phyloP scores from a whole-genome alignment of 768 basidiomycete species.

The Mycena amicta region DNA sequence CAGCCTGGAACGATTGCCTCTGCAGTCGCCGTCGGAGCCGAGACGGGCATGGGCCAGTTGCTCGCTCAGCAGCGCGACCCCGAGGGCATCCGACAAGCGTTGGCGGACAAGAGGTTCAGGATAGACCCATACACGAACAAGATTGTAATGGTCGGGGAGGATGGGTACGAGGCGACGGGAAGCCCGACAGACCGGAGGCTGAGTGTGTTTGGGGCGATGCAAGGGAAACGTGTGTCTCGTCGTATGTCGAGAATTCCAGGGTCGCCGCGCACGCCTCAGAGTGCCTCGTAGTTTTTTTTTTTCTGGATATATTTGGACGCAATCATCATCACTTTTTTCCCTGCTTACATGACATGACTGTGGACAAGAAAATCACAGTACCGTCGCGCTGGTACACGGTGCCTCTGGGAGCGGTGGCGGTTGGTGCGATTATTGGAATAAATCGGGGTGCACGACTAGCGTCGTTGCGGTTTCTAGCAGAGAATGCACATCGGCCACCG shows the following conservation, averaged over 20 bases:
- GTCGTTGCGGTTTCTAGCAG: slow-evolving; percentile 84
- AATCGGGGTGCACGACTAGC: slow-evolving; percentile 72
- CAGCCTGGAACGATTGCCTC: slow-evolving; percentile 59
- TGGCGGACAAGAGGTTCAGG: slow-evolving; percentile 50
- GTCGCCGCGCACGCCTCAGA: slow-evolving; percentile 20
- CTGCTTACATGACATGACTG: neutral
- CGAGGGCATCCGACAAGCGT: slow-evolving; percentile 42
- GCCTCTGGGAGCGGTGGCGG: slow-evolving; percentile 57
- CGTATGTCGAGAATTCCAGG: slow-evolving; percentile 15
- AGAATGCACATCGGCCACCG: slow-evolving; percentile 88
- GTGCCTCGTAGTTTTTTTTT: neutral
- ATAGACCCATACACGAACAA: slow-evolving; percentile 52
- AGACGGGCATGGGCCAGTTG: slow-evolving; percentile 49
- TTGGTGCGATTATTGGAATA: slow-evolving; percentile 71
- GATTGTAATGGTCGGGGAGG: slow-evolving; percentile 57
- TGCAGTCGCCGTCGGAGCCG: slow-evolving; percentile 55
- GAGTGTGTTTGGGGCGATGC: slow-evolving; percentile 39
- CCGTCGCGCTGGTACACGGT: slow-evolving; percentile 64
- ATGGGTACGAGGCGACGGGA: slow-evolving; percentile 44
- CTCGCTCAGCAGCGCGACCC: slow-evolving; percentile 43
- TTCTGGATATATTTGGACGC: neutral
- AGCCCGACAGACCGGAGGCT: slow-evolving; percentile 36
- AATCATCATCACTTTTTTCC: neutral
- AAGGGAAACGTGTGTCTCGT: slow-evolving; percentile 21
- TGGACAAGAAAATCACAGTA: slow-evolving; percentile 35